Evolutionary conservation across 2,329 filamentous ascomycete species (phyloP), one percentile per base, ranked within the genome.

Genomic region (Scytalidium sp.): DNA sequence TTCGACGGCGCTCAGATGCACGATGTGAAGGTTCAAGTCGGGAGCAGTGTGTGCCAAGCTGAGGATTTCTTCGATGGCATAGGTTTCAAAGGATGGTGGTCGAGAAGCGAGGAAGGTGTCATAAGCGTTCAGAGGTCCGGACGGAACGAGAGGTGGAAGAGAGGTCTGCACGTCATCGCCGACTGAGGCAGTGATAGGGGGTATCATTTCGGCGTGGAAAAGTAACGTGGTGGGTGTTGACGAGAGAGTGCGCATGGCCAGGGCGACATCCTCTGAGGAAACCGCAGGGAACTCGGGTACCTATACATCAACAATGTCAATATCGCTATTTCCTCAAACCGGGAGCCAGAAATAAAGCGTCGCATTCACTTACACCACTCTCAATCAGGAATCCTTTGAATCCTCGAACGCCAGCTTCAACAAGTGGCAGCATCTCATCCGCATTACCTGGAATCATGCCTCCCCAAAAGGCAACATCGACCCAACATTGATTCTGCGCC

Each of bases 311-410:
- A 32, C 29, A 23, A 13, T 6, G 17, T 43, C 43, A 50, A n/a
- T 19, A 49, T 36, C 32, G 13, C 7, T 36, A 15, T 8, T 36
- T 36, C 17, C 8, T 8, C 4, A 10, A 36, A n/a, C 13, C 7
- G 15, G 17, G 17, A 15, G 32, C 32, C 5, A 7, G 15, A 44
- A 43, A 41, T 43, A 22, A n/a, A n/a, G 9, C 36, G 17, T n/a
- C n/a, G n/a, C n/a, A 56, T 57, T 55, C 23, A 79, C 87, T 71
- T 79, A 94, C 93, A 63, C 94, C 94, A 62, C 90, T 96, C 67
- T 97, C 91, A 65, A 97, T 97, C 60, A 99, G 71, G 69, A 99
- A 99, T 1, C 93, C 93, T 72, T 99, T 99, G 79, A 99, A 97
- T 11, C 94, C 94, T 56, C 92, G 80, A 10, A 97, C 93, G 47